Conservation (phyloP, 2,329 filamentous ascomycete genomes). For the Magnaporthales sp. region DNA sequence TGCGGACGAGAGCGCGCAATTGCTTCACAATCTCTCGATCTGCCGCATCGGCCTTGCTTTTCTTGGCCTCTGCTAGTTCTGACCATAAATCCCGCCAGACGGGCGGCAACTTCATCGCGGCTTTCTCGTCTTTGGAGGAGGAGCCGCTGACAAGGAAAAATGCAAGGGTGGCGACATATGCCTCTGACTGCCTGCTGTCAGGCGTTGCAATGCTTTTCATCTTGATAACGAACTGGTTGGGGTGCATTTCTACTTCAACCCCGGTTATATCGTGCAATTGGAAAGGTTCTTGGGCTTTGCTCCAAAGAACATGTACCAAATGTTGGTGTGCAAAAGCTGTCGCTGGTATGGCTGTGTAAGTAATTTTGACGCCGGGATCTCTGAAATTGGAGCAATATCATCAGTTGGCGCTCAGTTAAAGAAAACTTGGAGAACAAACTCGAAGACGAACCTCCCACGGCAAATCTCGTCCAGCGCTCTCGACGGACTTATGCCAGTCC, state of each 20-base stretch:
- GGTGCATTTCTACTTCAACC: slow-evolving; percentile 34
- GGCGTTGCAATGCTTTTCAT: slow-evolving; percentile 71
- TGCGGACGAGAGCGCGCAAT: slow-evolving; percentile 61
- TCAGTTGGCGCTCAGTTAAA: not conserved
- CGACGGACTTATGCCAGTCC: slow-evolving; percentile 66
- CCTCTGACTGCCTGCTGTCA: slow-evolving; percentile 73
- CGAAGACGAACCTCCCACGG: slow-evolving; percentile 55
- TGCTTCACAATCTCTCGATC: slow-evolving; percentile 63
- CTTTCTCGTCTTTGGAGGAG: slow-evolving; percentile 79
- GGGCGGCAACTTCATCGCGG: slow-evolving; percentile 66
- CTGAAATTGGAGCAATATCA: slow-evolving; percentile 27
- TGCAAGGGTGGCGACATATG: slow-evolving; percentile 72
- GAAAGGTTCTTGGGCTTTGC: slow-evolving; percentile 55
- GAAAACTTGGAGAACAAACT: slow-evolving; percentile 1
- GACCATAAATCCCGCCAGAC: slow-evolving; percentile 81
- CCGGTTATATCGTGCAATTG: slow-evolving; percentile 27
- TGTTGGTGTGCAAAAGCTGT: slow-evolving; percentile 70
- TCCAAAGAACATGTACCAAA: slow-evolving; percentile 68
- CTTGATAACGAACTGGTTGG: slow-evolving; percentile 54
- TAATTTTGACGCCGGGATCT: slow-evolving; percentile 60
- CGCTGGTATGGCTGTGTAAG: slow-evolving; percentile 62
- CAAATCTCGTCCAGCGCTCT: slow-evolving; percentile 81
- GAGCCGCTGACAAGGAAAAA: slow-evolving; percentile 73
- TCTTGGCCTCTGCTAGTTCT: slow-evolving; percentile 65
- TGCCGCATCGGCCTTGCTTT: slow-evolving; percentile 57